These are phyloP conservation scores for Schizochytrium sp. DNA, from an alignment of 108 stramenopile genomes.

Conservation along the genomic window DNA sequence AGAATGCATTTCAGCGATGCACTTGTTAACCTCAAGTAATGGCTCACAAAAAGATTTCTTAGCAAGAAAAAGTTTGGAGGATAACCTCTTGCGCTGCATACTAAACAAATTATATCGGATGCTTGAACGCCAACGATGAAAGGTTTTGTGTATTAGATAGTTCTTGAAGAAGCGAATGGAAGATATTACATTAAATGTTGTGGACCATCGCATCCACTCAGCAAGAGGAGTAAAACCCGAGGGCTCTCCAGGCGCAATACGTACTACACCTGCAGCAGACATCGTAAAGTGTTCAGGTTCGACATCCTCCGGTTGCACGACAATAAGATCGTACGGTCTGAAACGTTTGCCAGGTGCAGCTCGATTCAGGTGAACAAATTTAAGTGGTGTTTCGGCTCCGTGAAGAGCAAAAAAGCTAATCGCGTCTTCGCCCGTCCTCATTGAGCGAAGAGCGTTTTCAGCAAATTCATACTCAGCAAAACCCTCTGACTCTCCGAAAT, in stretches of 20 bases:
- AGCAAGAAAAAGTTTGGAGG: conserved; percentile 71
- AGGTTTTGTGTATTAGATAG: conserved; percentile 70
- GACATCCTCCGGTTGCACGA: conserved; percentile 64
- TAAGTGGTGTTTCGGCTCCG: conserved; percentile 73
- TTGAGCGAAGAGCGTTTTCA: background rate
- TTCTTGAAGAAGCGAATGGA: conserved; percentile 73
- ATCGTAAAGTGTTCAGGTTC: conserved; percentile 75
- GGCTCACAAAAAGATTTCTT: conserved; percentile 70
- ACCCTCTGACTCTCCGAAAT: background rate
- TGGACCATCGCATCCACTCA: conserved; percentile 77
- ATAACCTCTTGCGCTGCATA: conserved; percentile 70
- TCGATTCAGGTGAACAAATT: conserved; percentile 76
- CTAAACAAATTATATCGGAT: conserved; percentile 71
- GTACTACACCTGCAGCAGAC: conserved; percentile 76
- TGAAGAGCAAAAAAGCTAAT: conserved; percentile 77
- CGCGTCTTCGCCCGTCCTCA: conserved; percentile 74
- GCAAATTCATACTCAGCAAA: conserved; percentile 21
- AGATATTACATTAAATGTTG: conserved; percentile 77
- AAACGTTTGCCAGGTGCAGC: conserved; percentile 58
- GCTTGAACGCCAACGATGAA: conserved; percentile 73
- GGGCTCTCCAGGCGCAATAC: conserved; percentile 71
- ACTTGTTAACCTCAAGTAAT: conserved; percentile 66
- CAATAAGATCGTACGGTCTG: conserved; percentile 75
- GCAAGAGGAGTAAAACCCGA: conserved; percentile 76
- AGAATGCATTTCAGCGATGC: conserved; percentile 63